These are phyloP conservation scores for Sporothrix dimorphospora DNA, from an alignment of 2,329 filamentous ascomycete genomes.

Conservation along the genomic window DNA sequence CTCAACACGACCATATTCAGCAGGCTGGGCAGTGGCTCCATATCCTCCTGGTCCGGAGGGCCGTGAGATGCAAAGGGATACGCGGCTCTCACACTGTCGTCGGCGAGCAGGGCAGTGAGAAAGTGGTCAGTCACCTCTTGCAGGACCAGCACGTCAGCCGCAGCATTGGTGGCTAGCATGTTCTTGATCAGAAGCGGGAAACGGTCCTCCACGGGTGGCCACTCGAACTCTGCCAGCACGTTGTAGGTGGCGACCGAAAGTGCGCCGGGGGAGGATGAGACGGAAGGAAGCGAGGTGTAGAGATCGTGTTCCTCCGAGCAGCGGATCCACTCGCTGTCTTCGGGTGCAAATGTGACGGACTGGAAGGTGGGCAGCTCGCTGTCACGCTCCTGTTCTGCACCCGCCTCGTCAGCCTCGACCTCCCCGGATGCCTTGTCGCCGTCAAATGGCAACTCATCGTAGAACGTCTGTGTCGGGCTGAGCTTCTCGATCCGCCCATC, in stretches of 20 bases:
- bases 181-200: conserved; percentile 50
- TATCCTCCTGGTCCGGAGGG: conserved; percentile 54
- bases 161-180: conserved; percentile 47
- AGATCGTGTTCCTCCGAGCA: conserved; percentile 27
- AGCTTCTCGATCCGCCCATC: conserved; percentile 37
- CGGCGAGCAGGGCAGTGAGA: conserved; percentile 56
- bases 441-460: conserved; percentile 29
- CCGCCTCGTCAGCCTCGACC: conserved; percentile 4
- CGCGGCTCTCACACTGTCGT: conserved; percentile 48
- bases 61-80: conserved; percentile 63
- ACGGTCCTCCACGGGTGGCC: conserved; percentile 48
- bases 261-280: conserved; percentile 23
- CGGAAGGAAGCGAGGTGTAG: conserved; percentile 5
- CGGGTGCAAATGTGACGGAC: conserved; percentile 27
- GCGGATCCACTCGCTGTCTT: conserved; percentile 27
- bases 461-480: conserved; percentile 34
- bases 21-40: conserved; percentile 61
- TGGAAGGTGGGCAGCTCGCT: conserved; percentile 24
- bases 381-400: background rate
- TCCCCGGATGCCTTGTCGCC: background rate
- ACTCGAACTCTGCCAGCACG: conserved; percentile 55
- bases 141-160: conserved; percentile 55
- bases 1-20: conserved; percentile 65
- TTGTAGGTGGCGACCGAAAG: conserved; percentile 55
- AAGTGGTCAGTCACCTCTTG: conserved; percentile 70